phyloP scores from a whole-genome alignment of 805 yeast genomes.

The Wickerhamomyces canadensis region DNA sequence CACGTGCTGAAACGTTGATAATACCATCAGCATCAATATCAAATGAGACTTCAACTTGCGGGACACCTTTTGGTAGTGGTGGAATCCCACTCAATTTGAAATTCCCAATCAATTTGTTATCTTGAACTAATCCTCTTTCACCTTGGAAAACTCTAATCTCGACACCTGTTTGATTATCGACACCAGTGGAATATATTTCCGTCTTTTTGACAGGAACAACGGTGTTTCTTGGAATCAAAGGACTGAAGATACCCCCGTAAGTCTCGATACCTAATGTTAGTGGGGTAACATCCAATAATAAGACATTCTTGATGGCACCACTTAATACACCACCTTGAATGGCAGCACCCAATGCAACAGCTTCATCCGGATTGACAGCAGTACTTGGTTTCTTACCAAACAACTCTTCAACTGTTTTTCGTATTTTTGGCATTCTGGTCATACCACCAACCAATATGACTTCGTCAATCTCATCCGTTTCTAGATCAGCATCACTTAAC shows the following conservation, averaged over 20 bases:
- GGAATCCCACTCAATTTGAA: constrained; percentile 71
- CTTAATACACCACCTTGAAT: constrained; percentile 84
- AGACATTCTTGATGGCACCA: constrained; percentile 76
- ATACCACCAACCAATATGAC: constrained; percentile 81
- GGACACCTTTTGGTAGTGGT: constrained; percentile 71
- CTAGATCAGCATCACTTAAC: constrained; percentile 64
- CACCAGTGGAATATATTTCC: constrained; percentile 74
- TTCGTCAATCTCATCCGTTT: constrained; percentile 63
- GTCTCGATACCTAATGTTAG: constrained; percentile 80
- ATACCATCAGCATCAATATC: constrained; percentile 82
- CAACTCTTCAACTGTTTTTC: constrained; percentile 51
- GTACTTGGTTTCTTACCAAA: constrained; percentile 65
- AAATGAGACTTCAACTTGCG: constrained; percentile 72
- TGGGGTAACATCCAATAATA: constrained; percentile 78
- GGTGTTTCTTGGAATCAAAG: constrained; percentile 71
- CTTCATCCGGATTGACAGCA: constrained; percentile 84
- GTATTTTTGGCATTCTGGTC: constrained; percentile 84
- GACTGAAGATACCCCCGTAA: constrained; percentile 78
- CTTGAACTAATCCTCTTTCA: constrained; percentile 72
- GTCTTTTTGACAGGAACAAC: constrained; percentile 73
- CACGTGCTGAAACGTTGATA: constrained; percentile 76
- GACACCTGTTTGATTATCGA: constrained; percentile 81
- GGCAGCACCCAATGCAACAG: constrained; percentile 90
- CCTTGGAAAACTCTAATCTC: constrained; percentile 78
- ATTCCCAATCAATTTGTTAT: constrained; percentile 72